These are phyloP conservation scores for Nakazawaea ambrosiae DNA, from an alignment of 805 yeast genomes.

Conservation along the genomic window DNA sequence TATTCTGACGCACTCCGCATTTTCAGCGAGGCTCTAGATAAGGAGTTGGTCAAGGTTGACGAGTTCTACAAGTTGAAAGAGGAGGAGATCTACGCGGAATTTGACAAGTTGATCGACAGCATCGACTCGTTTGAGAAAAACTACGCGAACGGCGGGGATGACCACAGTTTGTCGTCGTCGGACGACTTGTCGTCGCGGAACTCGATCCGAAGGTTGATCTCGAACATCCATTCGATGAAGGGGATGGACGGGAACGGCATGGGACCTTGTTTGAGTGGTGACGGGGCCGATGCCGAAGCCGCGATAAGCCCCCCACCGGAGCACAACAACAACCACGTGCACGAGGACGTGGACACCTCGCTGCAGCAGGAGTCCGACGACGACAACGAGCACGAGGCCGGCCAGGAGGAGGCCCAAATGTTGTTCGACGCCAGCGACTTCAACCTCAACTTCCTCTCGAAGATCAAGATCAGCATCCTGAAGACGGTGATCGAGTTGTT, in stretches of 20 bases:
- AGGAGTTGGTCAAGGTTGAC: conserved; percentile 72
- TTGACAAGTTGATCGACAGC: conserved; percentile 53
- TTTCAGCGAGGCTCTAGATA: conserved; percentile 69
- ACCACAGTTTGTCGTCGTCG: conserved; percentile 16
- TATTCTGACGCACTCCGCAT: conserved; percentile 43
- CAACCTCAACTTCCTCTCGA: conserved; percentile 34
- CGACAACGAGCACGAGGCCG: conserved; percentile 4
- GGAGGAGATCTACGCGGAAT: conserved; percentile 41
- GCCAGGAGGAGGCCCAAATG: conserved; percentile 12
- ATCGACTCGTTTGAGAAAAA: conserved; percentile 50
- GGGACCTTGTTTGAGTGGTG: background rate
- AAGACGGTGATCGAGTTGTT: conserved; percentile 59
- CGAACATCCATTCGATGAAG: conserved; percentile 7
- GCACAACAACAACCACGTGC: background rate
- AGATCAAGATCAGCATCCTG: conserved; percentile 55
- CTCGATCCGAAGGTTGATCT: conserved; percentile 7
- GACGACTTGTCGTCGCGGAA: conserved; percentile 14
- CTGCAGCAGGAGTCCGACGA: conserved; percentile 6
- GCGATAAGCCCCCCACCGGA: background rate
- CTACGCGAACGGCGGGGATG: conserved; percentile 14
- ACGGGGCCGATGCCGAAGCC: no score
- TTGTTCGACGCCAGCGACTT: conserved; percentile 30
- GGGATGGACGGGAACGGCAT: background rate
- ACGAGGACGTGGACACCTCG: conserved; percentile 3
- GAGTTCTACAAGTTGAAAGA: conserved; percentile 68